phyloP scores from a whole-genome alignment of 768 basidiomycete species.

The Auricularia cornea region DNA sequence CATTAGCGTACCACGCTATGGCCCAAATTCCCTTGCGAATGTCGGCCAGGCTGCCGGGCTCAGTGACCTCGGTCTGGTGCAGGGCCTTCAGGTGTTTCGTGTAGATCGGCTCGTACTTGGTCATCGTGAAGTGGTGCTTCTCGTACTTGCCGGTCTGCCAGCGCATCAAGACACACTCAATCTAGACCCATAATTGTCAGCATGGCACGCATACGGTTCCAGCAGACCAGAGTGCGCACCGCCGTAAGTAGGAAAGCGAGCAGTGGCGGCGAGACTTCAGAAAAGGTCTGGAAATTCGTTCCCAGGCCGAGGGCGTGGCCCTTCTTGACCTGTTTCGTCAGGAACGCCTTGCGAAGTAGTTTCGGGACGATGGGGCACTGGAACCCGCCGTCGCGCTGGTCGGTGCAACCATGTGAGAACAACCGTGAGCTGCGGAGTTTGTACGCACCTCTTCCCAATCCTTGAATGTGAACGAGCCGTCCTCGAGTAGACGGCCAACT shows the following conservation, averaged over 20 bases:
- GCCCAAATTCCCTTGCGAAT: not conserved
- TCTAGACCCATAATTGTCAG: too few relatives aligned
- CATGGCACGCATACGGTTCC: too few relatives aligned
- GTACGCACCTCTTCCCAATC: not conserved
- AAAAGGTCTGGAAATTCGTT: not conserved
- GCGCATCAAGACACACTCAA: not conserved
- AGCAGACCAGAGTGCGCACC: too few relatives aligned
- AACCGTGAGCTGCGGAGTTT: too few relatives aligned
- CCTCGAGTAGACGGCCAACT: not conserved
- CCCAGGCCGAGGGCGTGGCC: not conserved
- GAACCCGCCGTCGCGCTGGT: not conserved
- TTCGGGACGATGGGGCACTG: not conserved
- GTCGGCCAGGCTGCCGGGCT: not conserved
- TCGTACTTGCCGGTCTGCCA: not conserved
- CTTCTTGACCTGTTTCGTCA: not conserved
- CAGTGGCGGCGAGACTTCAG: not conserved
- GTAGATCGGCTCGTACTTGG: not conserved
- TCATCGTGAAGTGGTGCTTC: not conserved
- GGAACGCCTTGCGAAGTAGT: not conserved
- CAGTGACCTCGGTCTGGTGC: not conserved
- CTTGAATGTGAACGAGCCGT: not conserved
- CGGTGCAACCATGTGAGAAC: not conserved
- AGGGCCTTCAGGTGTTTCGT: not conserved
- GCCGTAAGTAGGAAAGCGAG: not conserved
- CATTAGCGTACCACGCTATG: not conserved